These are phyloP conservation scores for Solanum phureja DNA, from an alignment of 257 asterid genomes.

Conservation along the genomic window DNA sequence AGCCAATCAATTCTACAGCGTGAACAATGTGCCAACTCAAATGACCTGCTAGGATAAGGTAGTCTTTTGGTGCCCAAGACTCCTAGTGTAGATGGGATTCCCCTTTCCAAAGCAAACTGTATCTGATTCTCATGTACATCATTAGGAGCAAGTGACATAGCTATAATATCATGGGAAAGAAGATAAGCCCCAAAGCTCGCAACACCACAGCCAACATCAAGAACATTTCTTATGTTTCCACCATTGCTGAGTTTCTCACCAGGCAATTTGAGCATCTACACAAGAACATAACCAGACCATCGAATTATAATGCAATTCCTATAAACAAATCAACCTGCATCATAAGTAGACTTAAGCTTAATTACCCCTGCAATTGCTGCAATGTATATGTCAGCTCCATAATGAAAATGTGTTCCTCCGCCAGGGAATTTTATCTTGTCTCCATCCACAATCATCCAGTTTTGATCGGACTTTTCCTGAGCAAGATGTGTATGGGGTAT, in stretches of 20 bases:
- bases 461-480: constrained; percentile 76
- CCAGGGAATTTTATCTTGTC: constrained; percentile 89
- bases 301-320: neutral
- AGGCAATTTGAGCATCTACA: constrained; percentile 88
- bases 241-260: constrained; percentile 56
- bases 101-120: constrained; percentile 94
- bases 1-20: constrained; percentile 98
- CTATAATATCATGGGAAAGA: constrained; percentile 61
- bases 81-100: constrained; percentile 78
- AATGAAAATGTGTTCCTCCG: constrained; percentile 93
- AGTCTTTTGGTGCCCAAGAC: constrained; percentile 85
- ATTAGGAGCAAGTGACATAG: constrained; percentile 94
- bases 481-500: constrained; percentile 97
- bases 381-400: constrained; percentile 85
- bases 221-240: constrained; percentile 74
- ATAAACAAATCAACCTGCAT: neutral
- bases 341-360: neutral
- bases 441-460: constrained; percentile 95
- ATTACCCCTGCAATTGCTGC: constrained; percentile 78
- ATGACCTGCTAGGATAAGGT: constrained; percentile 90
- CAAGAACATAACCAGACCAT: neutral
- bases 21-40: constrained; percentile 87
- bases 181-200: constrained; percentile 97
- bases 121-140: constrained; percentile 96
- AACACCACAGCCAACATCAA: constrained; percentile 97